Base-by-base conservation (phyloP, 1,284 basidiomycete species). In the Fomitopsis betulina region DNA sequence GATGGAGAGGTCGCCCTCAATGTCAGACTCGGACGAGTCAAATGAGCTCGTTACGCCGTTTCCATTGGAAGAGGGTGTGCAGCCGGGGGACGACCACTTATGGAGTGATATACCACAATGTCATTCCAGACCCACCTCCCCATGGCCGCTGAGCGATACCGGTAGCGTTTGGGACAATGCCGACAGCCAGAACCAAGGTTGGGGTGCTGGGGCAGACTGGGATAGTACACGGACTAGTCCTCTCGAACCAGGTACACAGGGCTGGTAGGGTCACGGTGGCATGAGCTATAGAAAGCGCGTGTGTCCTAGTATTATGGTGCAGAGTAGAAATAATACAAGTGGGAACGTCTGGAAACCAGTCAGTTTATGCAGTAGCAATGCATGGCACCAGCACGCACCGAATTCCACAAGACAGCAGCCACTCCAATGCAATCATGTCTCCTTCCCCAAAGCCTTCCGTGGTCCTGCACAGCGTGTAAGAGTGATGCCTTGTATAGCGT, bases 361-460 rank as follows among this genome's bases (percentile, higher is more conserved):
- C 53, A 51, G 37, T 5, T 8, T 33, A 1, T 25, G 15, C n/a
- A 13, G 12, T 12, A 1, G 13, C 2, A 33, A 17, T 15, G 53
- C 51, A 49, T 3, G 12, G 33, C 7, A 32, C 21, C 19, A 38
- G 12, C 27, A 52, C 60, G 57, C 55, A 58, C 57, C 55, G 43
- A 52, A 53, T 19, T 30, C 15, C 23, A 19, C 27, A 30, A 30
- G 27, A 13, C 5, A 15, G 12, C 5, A 15, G 30, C 27, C n/a
- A n/a, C 27, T 33, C 30, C 27, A n/a, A 10, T 23, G n/a, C 21
- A 7, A 49, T 30, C 50, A 60, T 57, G 62, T 56, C 62, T 68
- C 64, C 59, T 54, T 61, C 43, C 62, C 57, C n/a, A 63, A 19
- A 27, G 63, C 55, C 54, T 60, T 65, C 50, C 65, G 63, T 53